Percentiles rank a stretch among this genome's conserved stretches.
phyloP scores from a whole-genome alignment of 2,329 filamentous ascomycete genomes.

The Hirsutella thompsonii region DNA sequence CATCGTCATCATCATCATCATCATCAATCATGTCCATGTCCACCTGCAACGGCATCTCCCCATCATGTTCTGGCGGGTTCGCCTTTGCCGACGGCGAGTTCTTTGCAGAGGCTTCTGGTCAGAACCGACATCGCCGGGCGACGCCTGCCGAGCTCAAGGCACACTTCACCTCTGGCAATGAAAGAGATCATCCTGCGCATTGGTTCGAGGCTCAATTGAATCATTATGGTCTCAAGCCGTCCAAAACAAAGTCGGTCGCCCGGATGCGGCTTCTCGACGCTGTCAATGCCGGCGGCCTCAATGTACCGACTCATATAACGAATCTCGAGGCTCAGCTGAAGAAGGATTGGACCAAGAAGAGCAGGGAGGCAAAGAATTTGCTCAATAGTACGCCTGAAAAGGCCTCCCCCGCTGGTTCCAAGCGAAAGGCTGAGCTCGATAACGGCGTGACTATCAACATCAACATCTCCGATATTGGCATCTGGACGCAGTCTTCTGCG shows the following conservation, averaged over 20 bases:
- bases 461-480: too few species aligned
- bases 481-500: too few species aligned
- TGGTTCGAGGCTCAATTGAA: slow-evolving; percentile 51
- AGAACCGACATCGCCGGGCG: slow-evolving; percentile 32
- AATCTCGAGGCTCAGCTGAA: slow-evolving; percentile 41
- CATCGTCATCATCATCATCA: too few species aligned
- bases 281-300: slow-evolving; percentile 31
- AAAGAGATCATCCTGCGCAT: slow-evolving; percentile 39
- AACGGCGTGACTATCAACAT: too few species aligned
- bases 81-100: slow-evolving; percentile 28
- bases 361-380: slow-evolving; percentile 32
- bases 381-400: background rate
- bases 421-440: too few species aligned
- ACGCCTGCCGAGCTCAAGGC: slow-evolving; percentile 28
- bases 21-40: background rate
- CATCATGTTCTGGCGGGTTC: slow-evolving; percentile 22
- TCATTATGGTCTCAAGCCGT: slow-evolving; percentile 45
- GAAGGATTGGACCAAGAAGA: slow-evolving; percentile 40
- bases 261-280: slow-evolving; percentile 47
- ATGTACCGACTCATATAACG: slow-evolving; percentile 33
- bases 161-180: slow-evolving; percentile 27
- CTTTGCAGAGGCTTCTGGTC: slow-evolving; percentile 27
- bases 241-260: slow-evolving; percentile 44
- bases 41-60: slow-evolving; percentile 8
- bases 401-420: too few species aligned